phyloP scores from a whole-genome alignment of 345 rosid species.

The Citrus mangshanensis region DNA sequence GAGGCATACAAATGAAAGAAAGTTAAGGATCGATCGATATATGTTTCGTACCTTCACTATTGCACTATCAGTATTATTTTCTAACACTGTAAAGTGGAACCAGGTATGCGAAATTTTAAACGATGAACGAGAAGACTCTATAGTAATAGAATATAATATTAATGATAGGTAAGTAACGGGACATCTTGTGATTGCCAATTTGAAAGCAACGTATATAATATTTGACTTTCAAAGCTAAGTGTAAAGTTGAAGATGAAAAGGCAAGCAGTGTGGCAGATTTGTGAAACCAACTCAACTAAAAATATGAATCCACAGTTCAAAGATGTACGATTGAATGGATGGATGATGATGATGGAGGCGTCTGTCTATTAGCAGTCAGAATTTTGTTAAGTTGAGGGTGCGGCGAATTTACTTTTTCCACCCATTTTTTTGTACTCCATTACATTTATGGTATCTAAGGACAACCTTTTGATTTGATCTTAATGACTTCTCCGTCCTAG shows the following conservation, averaged over 20 bases:
- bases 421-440: not conserved
- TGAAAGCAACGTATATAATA: slow-evolving; percentile 21
- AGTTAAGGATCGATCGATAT: not conserved
- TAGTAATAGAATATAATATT: not conserved
- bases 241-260: not conserved
- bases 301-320: slow-evolving; percentile 4
- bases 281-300: not conserved
- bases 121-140: not conserved
- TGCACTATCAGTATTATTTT: not conserved
- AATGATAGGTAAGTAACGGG: not conserved
- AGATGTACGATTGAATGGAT: not conserved
- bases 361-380: not conserved
- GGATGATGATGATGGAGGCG: not conserved
- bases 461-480: not conserved
- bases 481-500: too few relatives aligned
- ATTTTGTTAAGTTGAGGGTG: not conserved
- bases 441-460: not conserved
- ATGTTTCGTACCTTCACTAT: not conserved
- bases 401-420: not conserved
- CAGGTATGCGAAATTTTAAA: not conserved
- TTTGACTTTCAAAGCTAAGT: slow-evolving; percentile 19
- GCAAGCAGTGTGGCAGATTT: not conserved
- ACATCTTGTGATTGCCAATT: slow-evolving; percentile 11
- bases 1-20: not conserved
- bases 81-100: not conserved